Conservation (phyloP, 306 rosid genomes). For the Fragaria vesca region DNA sequence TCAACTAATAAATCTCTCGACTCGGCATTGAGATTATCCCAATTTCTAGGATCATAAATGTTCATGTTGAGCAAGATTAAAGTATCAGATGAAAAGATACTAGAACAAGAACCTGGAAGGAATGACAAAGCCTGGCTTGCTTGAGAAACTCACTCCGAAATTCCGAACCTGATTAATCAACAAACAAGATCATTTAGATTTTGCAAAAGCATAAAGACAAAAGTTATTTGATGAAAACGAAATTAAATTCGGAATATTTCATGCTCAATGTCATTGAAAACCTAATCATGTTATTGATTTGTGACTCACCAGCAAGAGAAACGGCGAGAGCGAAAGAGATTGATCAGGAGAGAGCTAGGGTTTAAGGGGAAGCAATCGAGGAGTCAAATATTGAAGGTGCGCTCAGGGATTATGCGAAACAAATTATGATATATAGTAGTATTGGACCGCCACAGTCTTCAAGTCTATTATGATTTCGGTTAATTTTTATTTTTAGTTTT, state of each 20-base stretch:
- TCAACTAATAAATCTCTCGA: background rate
- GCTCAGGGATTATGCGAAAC: no score
- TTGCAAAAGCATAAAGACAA: background rate
- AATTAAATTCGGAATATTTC: background rate
- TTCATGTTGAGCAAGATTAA: background rate
- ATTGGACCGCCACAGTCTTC: no score
- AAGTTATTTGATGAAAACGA: background rate
- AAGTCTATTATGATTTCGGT: background rate
- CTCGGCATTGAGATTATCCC: background rate
- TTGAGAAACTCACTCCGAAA: background rate
- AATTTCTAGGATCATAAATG: background rate
- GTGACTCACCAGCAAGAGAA: background rate
- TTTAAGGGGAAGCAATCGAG: background rate
- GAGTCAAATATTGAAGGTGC: no score
- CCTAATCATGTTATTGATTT: background rate
- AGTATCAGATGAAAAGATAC: background rate
- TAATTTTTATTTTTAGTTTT: no score
- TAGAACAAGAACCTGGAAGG: slow-evolving; percentile 7
- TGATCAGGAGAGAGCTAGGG: background rate
- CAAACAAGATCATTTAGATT: background rate
- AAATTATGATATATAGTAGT: no score
- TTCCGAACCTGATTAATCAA: background rate
- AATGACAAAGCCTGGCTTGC: background rate
- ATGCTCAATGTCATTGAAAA: background rate
- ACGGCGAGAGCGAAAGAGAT: background rate